phyloP scores from a whole-genome alignment of 805 yeast species.

The Diddensiella transvaalensis region DNA sequence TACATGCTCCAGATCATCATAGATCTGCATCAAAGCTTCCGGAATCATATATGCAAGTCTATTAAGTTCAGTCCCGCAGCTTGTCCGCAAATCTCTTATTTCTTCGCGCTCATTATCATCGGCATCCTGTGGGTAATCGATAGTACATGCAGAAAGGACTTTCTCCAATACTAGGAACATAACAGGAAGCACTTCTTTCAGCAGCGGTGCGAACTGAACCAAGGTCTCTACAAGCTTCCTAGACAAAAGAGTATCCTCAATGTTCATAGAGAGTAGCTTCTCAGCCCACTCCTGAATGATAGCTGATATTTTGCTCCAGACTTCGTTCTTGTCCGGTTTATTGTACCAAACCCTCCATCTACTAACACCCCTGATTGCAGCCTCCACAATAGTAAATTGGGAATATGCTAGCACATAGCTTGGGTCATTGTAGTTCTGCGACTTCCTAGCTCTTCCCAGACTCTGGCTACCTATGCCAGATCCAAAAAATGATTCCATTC shows the following conservation, averaged over 20 bases:
- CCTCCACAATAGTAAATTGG: slow-evolving; percentile 82
- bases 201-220: slow-evolving; percentile 88
- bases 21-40: slow-evolving; percentile 75
- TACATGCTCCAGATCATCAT: slow-evolving; percentile 77
- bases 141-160: slow-evolving; percentile 79
- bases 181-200: slow-evolving; percentile 62
- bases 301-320: slow-evolving; percentile 51
- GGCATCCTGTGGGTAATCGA: slow-evolving; percentile 62
- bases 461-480: slow-evolving; percentile 66
- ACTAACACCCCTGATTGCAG: slow-evolving; percentile 85
- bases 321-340: slow-evolving; percentile 49
- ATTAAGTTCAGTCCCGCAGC: slow-evolving; percentile 92
- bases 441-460: slow-evolving; percentile 44
- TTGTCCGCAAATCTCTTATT: slow-evolving; percentile 80
- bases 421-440: slow-evolving; percentile 51
- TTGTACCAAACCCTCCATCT: slow-evolving; percentile 96
- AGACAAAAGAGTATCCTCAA: slow-evolving; percentile 74
- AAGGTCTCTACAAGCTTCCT: slow-evolving; percentile 86
- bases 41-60: slow-evolving; percentile 95
- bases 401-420: slow-evolving; percentile 66
- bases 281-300: slow-evolving; percentile 60
- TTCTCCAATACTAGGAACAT: slow-evolving; percentile 84
- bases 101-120: slow-evolving; percentile 65
- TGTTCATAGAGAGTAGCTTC: slow-evolving; percentile 62
- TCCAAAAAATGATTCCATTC: slow-evolving; percentile 65